Percentiles rank a stretch among this genome's conserved stretches.
Conservation (phyloP, 1,139 yeast genomes). For the Nakaseomyces bracarensis region DNA sequence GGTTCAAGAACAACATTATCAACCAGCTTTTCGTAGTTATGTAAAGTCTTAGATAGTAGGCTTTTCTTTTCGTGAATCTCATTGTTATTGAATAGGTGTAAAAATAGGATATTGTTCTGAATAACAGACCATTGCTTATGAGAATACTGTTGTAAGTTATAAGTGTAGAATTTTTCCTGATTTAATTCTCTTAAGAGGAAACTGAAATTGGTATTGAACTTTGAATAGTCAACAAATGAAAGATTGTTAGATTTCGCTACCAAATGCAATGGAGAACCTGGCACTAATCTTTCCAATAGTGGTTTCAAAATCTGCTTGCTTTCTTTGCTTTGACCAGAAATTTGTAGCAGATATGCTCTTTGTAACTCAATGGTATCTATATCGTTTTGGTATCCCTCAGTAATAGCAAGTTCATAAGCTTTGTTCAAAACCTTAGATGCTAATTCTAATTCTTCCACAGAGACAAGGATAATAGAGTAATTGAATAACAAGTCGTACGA, state of each 20-base stretch:
- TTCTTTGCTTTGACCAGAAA: constrained; percentile 38
- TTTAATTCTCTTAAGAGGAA: constrained; percentile 32
- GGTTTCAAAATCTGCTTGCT: constrained; percentile 38
- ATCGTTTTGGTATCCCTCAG: constrained; percentile 33
- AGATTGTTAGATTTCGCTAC: constrained; percentile 31
- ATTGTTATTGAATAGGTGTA: constrained; percentile 25
- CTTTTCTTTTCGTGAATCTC: constrained; percentile 11
- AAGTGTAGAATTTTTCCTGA: constrained; percentile 19
- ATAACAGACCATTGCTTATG: constrained; percentile 23
- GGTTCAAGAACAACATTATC: constrained; percentile 25
- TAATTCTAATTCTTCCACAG: constrained; percentile 33
- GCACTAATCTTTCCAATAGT: constrained; percentile 23
- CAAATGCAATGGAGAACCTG: constrained; percentile 25
- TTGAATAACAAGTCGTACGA: constrained; percentile 61
- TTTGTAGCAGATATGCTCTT: constrained; percentile 54
- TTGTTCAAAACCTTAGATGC: constrained; percentile 44
- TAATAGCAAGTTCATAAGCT: constrained; percentile 38
- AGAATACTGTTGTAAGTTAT: constrained; percentile 21
- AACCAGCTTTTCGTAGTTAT: constrained; percentile 21
- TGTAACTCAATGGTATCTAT: constrained; percentile 44
- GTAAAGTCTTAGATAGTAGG: constrained; percentile 19
- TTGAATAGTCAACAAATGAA: constrained; percentile 24
- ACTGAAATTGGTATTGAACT: constrained; percentile 24
- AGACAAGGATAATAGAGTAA: constrained; percentile 45
- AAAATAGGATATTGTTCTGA: constrained; percentile 18